Evolutionary conservation across 805 yeast species (phyloP).

Genomic region (Zygoascus bituminiphila): DNA sequence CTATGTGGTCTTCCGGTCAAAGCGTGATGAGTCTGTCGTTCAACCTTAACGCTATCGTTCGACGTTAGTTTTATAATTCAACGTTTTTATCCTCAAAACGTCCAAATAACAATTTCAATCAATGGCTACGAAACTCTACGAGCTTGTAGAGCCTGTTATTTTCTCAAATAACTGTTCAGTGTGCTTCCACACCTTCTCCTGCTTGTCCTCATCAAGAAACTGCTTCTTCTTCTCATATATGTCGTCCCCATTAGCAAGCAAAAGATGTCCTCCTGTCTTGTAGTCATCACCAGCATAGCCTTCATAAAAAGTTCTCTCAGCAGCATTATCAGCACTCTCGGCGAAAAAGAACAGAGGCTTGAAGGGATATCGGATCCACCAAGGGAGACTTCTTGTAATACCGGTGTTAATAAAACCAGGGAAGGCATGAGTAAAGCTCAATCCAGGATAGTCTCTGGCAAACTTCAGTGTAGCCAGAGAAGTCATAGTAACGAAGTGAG

Average conservation of each 20-base stretch:
- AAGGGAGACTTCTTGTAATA: slow-evolving; percentile 2
- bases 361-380: slow-evolving; percentile 1
- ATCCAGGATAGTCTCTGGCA: slow-evolving; percentile 2
- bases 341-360: neutral
- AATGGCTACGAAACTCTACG: too few relatives aligned
- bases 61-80: too few relatives aligned
- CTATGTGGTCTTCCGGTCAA: too few relatives aligned
- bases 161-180: slow-evolving; percentile 16
- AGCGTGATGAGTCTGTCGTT: too few relatives aligned
- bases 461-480: slow-evolving; percentile 15
- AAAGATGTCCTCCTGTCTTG: slow-evolving; percentile 16
- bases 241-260: slow-evolving; percentile 10
- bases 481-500: slow-evolving; percentile 15
- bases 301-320: slow-evolving; percentile 2
- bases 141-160: neutral
- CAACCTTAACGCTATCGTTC: too few relatives aligned
- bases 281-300: slow-evolving; percentile 14
- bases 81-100: too few relatives aligned
- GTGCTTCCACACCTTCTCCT: slow-evolving; percentile 22
- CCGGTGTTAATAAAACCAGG: slow-evolving; percentile 7
- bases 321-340: neutral
- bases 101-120: too few relatives aligned
- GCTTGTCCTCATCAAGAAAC: slow-evolving; percentile 13
- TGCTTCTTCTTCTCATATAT: slow-evolving; percentile 10
- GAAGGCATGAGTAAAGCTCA: slow-evolving; percentile 4